Evolutionary conservation across 2,329 filamentous ascomycete species (phyloP).

Genomic region (Pseudocercospora fijiensis): DNA sequence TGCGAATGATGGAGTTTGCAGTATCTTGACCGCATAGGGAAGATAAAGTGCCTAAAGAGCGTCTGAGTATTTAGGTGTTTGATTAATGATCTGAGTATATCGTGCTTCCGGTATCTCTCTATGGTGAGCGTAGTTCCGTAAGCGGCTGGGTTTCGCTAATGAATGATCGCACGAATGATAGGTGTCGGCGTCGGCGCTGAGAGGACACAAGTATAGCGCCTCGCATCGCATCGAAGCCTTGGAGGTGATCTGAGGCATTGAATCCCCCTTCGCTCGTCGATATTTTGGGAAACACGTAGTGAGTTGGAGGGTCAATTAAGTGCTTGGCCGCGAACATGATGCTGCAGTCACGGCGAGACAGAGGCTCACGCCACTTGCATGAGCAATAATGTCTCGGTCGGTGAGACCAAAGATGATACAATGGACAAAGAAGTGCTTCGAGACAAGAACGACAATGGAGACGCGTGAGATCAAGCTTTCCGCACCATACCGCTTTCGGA

Average conservation of each 20-base stretch:
- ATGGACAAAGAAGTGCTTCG: background rate
- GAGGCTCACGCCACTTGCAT: background rate
- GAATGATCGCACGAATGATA: background rate
- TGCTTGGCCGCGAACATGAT: background rate
- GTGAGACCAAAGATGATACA: background rate
- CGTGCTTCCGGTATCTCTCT: background rate
- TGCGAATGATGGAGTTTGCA: background rate
- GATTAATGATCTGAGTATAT: background rate
- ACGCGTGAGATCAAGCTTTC: background rate
- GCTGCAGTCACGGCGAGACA: background rate
- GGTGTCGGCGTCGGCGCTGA: background rate
- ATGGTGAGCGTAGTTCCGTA: background rate
- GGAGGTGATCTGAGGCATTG: background rate
- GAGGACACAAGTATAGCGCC: background rate
- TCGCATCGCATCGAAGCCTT: background rate
- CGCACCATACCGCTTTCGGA: background rate
- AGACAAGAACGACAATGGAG: background rate
- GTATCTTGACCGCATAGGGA: background rate
- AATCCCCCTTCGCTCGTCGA: background rate
- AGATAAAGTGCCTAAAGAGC: background rate
- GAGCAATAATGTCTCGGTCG: background rate
- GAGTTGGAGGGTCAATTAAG: background rate
- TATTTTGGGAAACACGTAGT: background rate
- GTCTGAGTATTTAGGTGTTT: background rate
- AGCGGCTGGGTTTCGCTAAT: background rate